Base-by-base conservation (phyloP, 2,329 filamentous ascomycete species). In the Septoria linicola region DNA sequence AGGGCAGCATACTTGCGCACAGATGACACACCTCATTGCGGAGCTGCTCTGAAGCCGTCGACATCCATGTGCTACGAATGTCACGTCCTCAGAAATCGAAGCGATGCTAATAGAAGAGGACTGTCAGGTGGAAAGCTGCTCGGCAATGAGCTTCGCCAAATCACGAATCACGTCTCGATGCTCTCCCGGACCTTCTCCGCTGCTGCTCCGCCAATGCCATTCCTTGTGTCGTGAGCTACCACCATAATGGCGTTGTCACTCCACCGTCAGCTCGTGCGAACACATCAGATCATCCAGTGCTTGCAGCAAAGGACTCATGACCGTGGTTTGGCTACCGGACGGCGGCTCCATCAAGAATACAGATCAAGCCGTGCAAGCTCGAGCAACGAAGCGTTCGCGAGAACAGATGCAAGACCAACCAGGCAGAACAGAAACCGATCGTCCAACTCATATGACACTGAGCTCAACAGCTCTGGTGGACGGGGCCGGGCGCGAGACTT, bases 11-110 rank as follows among this genome's bases (percentile, higher is more conserved):
- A 10, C 25, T 16, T 3, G 27, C 16, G 39, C 39, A 20, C n/a
- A 41, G 17, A 39, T 8, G 16, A 46, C 65, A 46, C 72, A 83
- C 81, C 77, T 87, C 83, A 84, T 87, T 81, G 71, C 84, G 84
- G 65, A 87, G 79, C 69, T 81, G 80, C 68, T 79, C 75, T 61
- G 80, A 77, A 62, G 76, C 75, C 67, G 75, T 73, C 72, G 81
- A 83, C 82, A 86, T 86, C 72, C 81, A 83, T 79, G 63, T 48
- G 44, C 39, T 41, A 23, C 32, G 48, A 49, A 27, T 10, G 23
- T 27, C 23, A 5, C 30, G 27, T 46, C 16, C 25, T 42, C 34
- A 25, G 23, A 27, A 27, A 27, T 27, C 5, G 23, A 27, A 10
- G 10, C 5, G 23, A 10, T 5, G 10, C 5, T 27, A 10, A 5